Conservation (phyloP, 148 eudicot genomes). For the Limonium bicolor region DNA sequence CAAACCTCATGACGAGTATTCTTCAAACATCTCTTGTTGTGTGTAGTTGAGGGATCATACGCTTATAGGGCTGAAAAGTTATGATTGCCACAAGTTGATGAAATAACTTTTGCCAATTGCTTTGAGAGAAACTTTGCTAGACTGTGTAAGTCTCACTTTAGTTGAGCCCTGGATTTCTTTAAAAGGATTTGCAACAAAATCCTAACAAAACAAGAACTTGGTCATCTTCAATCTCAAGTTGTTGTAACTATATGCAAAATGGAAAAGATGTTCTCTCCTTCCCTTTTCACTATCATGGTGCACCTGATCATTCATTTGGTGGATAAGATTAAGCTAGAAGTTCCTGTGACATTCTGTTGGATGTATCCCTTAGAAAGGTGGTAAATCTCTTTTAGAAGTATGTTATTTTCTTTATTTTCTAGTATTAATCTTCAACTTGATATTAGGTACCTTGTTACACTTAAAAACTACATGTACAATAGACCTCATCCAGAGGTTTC, state of each 20-base stretch:
- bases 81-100: slow-evolving; percentile 5
- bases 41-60: background rate
- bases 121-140: background rate
- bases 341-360: slow-evolving; percentile 3
- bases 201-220: background rate
- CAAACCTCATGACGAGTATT: slow-evolving; percentile 1
- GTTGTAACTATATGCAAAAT: background rate
- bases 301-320: slow-evolving; percentile 1
- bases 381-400: no score
- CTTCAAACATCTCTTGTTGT: background rate
- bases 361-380: slow-evolving; percentile 12
- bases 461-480: no score
- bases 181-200: background rate
- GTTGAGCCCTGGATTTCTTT: background rate
- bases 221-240: background rate
- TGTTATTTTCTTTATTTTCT: background rate
- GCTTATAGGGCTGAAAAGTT: slow-evolving; percentile 1
- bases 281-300: slow-evolving; percentile 7
- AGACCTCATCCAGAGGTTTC: no score
- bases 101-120: background rate
- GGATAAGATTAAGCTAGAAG: background rate
- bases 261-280: slow-evolving; percentile 3
- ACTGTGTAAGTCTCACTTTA: background rate
- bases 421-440: background rate
- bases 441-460: background rate